Base-by-base conservation (phyloP, 1,284 basidiomycete genomes). In the Cutaneotrichosporon mucoides region DNA sequence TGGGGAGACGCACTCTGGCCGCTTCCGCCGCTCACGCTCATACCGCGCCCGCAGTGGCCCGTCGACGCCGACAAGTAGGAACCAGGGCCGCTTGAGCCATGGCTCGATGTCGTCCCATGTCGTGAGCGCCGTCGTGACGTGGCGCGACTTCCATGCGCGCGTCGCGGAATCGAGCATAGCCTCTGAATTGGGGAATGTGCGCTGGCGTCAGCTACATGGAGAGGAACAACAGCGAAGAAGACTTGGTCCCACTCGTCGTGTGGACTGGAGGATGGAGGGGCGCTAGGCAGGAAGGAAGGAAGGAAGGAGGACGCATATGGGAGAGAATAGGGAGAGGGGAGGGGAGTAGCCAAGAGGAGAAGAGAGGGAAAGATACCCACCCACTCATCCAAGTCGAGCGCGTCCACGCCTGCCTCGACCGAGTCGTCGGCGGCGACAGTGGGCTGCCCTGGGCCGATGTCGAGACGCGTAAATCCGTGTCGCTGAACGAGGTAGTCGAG, bases 41-140 rank as follows among this genome's bases (percentile, higher is more conserved):
- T 70, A 82, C 24, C 82, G 66, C 8, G 75, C 68, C 34, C 86
- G 73, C 33, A 95, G 70, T 0, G 94, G 93, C 0, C 90, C 94
- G 62, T 97, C 91, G n/a, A 95, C 83, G 49, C 81, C 84, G 42
- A 97, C 80, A 37, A 97, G 83, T 69, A 97, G 79, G 73, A 97
- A 93, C 75, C 92, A 98, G 0, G 95, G 95, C 8, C 96, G 82
- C 72, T 88, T 93, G 42, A 86, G 76, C 71, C 97, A 98, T 48
- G 82, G 79, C 44, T 94, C 81, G 13, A 86, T 70, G n/a, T 85
- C 81, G 0, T 62, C 61, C 36, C 78, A 78, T 1, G 83, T 85
- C 51, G 75, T 72, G 16, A 97, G 76, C 69, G 91, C 88, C 6
- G 83, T 82, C 0, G 92, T 96, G 36, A 98, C 92, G 70, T 88